Base-by-base conservation (phyloP, 2,329 filamentous ascomycete species). In the Microcera coccophila region DNA sequence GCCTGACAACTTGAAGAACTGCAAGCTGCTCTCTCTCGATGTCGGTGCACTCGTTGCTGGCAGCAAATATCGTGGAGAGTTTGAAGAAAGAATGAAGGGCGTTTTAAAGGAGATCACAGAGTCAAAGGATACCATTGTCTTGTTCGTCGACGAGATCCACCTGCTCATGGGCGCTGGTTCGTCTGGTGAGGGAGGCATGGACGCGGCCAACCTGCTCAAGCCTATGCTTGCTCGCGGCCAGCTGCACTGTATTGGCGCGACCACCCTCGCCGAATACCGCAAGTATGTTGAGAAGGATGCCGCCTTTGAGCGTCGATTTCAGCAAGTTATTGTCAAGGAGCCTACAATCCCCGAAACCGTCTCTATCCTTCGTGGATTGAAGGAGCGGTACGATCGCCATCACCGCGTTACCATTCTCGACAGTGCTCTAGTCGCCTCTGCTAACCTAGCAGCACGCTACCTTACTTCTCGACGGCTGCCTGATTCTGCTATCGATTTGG, bases 211-310 rank as follows among this genome's bases (percentile, higher is more conserved):
- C 66, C 73, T 98, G 58, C 78, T 98, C 51, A 98, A 98, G 74
- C 93, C 93, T 44, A 97, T 97, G 91, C 80, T 98, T 55, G 93
- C 93, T 47, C 84, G 93, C 62, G 93, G 93, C 41, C 91, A 97
- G 66, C 76, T 98, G 46, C 93, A 98, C 75, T 98, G 93, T 62
- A 97, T 98, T 51, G 93, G 93, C 66, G 93, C 93, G 5, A 98
- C 93, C 2, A 98, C 93, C 2, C 78, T 98, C 45, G 82, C 83
- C 48, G 93, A 98, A 66, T 98, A 98, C 70, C 82, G 93, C 61
- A 98, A 98, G 68, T 97, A 98, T 69, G 95, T 98, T 51, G 93
- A 98, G 67, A 98, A 98, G 70, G 93, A 98, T 60, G 87, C 89
- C 35, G 93, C 93, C 36, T 98, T 98, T 64, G 93, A 98, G 69